A percentile compares a stretch with the other conserved stretches of the same genome.
These are phyloP conservation scores for Calonectria crousiana DNA, from an alignment of 2,329 filamentous ascomycete species.

Conservation along the genomic window DNA sequence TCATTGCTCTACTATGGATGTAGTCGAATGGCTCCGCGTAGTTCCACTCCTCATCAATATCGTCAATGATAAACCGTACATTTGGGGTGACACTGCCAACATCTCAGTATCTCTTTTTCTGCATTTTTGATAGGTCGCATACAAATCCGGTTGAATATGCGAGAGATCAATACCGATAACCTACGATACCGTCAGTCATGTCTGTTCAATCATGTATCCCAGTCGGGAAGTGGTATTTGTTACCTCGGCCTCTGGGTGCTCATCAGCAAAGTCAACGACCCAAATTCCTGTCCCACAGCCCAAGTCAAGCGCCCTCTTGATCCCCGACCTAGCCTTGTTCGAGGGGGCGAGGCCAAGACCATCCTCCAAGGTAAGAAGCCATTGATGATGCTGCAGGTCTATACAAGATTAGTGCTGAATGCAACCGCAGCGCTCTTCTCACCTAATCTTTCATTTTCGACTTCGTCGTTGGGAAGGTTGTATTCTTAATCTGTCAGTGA, in stretches of 20 bases:
- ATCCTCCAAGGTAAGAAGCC: conserved; percentile 1
- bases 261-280: conserved; percentile 13
- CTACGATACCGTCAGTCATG: background rate
- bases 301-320: background rate
- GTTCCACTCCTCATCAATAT: conserved; percentile 23
- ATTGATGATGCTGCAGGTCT: conserved; percentile 17
- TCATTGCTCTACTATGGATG: conserved; percentile 22
- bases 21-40: conserved; percentile 16
- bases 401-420: background rate
- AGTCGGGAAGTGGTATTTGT: background rate
- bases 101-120: background rate
- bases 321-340: background rate
- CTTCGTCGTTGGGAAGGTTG: conserved; percentile 1
- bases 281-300: conserved; percentile 13
- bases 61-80: conserved; percentile 19
- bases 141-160: conserved; percentile 3
- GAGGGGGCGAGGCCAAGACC: conserved; percentile 2
- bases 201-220: too few species aligned
- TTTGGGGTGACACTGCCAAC: conserved; percentile 13
- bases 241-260: conserved; percentile 13
- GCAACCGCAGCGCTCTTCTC: background rate
- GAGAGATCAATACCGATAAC: conserved; percentile 9
- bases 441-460: conserved; percentile 15
- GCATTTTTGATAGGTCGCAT: background rate
- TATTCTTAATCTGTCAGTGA: background rate